Evolutionary conservation across 768 basidiomycete species (phyloP), one percentile per base, ranked within the genome.

Genomic region (Solioccasus polychromus): DNA sequence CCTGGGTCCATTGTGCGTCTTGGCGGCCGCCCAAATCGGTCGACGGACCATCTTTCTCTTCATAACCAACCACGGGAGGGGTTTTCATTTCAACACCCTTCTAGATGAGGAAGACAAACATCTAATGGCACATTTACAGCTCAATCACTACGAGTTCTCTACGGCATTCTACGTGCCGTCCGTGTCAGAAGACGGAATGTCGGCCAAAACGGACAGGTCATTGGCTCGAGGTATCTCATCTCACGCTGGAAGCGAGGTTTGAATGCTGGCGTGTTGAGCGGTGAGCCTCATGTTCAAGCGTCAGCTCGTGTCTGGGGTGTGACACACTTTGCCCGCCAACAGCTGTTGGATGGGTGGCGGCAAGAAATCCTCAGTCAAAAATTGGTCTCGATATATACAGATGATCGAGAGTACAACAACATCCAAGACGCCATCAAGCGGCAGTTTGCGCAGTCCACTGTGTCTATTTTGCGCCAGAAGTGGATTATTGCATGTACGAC

Each of bases 401-500:
- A 53, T 9, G 64, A 51, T 0, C 55, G 54, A 0, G 45, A 51
- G 3, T 82, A 76, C 52, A 76, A 81, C 44, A 40, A 43, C 3
- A 35, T 43, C 0, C 66, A 70, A 12, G 62, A 57, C 0, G 26
- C 61, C 3, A 43, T 82, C 9, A 62, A 59, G 1, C 61, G 52
- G 29, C 67, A 62, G 40, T 74, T 69, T 44, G 46, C 47, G 1
- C 58, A 67, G 42, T 64, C 62, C 8, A 68, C 66, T 4, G 53
- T 57, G 0, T 57, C 52, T 1, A 52, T 72, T 8, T 53, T 84
- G 29, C 52, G 47, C 37, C 55, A 35, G 30, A 83, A 80, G 61
- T 63, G 77, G n/a, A 76, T 86, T 30, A 79, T 86, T 8, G 84
- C 75, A 0, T 85, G 83, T 51, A 86, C 84, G 0, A 86, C 84